Percentiles rank a stretch among this genome's conserved stretches.
Conservation (phyloP, 176 grass and related monocot species). For the Cocos nucifera region DNA sequence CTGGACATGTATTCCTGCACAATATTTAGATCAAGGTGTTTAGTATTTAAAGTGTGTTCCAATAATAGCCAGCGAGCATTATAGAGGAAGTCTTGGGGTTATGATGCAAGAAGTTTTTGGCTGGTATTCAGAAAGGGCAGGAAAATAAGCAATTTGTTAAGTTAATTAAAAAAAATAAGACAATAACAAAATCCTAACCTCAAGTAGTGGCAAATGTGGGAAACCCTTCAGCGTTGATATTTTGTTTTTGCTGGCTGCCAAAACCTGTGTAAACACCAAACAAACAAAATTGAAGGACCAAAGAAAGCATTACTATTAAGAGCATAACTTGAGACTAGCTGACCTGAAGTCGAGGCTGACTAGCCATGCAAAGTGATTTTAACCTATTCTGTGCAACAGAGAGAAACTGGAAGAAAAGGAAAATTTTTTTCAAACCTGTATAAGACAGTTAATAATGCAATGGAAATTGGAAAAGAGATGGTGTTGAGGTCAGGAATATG, state of each 20-base stretch:
- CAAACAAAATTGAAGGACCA: not conserved
- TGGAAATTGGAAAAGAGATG: no score
- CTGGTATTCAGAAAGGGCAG: no score
- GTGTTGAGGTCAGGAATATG: constrained; percentile 15
- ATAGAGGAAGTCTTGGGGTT: no score
- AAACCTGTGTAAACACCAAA: constrained; percentile 36
- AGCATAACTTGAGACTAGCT: constrained; percentile 23
- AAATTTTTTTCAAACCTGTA: constrained; percentile 16
- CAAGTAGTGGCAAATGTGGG: constrained; percentile 77
- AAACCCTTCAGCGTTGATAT: constrained; percentile 91
- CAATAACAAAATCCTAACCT: constrained; percentile 26
- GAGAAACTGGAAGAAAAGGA: constrained; percentile 67
- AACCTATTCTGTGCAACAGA: constrained; percentile 94
- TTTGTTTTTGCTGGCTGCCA: constrained; percentile 94
- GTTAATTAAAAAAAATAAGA: no score
- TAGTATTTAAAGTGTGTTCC: no score
- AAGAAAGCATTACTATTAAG: not conserved
- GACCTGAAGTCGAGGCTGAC: constrained; percentile 83
- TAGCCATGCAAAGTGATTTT: constrained; percentile 70
- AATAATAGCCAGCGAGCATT: no score
- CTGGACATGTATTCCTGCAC: no score
- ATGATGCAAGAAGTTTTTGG: no score
- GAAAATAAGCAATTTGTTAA: no score
- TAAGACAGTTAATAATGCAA: constrained; percentile 3
- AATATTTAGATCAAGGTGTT: no score